Base-by-base conservation (phyloP, 2,329 filamentous ascomycete species). In the Trichothecium sympodiale region DNA sequence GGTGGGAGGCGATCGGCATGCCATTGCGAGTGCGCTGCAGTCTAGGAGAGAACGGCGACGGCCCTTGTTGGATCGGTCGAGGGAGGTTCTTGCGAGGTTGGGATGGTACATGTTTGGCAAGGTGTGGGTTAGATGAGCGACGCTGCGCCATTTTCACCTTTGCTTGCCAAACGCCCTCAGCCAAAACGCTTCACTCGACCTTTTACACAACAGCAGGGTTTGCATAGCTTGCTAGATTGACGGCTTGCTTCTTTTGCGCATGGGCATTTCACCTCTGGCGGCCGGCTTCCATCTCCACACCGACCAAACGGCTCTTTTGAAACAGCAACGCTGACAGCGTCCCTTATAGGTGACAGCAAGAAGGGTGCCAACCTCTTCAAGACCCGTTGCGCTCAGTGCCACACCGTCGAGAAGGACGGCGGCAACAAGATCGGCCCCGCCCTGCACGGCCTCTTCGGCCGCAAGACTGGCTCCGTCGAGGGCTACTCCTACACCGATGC, bases 331-430 rank as follows among this genome's bases (percentile, higher is more conserved):
- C 29, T 35, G 32, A 42, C 40, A 32, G 28, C 18, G 17, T 34
- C 25, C 20, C n/a, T 37, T 43, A 25, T 35, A 94, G 88, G 87
- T 74, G 87, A 95, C 67, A 57, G 72, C 58, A 87, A 88, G 74
- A 95, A 95, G 83, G 89, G 89, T 77, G 89, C 87, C 67, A 84
- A 81, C 74, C 85, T 96, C 62, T 96, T 96, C 86, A 94, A 95
- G 80, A 96, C 88, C 51, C 82, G 91, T 64, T 98, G 91, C 74
- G 83, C 85, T 50, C 87, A 95, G 73, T 98, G 91, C 83, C 91
- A 98, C 76, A 96, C 85, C 65, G 72, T 94, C 62, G 87, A 93
- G 67, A 74, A 72, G 46, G 82, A 74, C 55, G 91, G 89, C 67
- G 77, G 78, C 68, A 94, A 95, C 86, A 96, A 96, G 81, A 85